Evolutionary conservation across 106 monocot genomes (phyloP), one percentile per base, ranked within the genome.

Genomic region (Dendrobium nobile): DNA sequence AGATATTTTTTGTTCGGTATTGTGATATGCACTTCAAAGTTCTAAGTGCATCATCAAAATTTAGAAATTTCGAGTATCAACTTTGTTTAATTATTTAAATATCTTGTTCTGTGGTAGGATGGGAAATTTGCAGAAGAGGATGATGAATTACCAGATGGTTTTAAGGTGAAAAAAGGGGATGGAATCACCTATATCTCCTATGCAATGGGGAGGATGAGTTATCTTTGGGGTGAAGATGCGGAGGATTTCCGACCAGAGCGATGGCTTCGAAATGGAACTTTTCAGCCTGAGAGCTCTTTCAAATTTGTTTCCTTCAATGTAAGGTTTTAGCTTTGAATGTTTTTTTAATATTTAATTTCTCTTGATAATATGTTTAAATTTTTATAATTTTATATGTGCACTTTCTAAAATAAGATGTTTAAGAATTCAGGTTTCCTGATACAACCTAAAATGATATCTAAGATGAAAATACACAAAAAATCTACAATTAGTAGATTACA

Each of bases 221-320:
- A 72, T 72, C 67, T 88, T 17, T 88, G 87, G 87, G 87, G 87
- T 0, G 84, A 88, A 19, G 87, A 88, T 73, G 87, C 87, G 18
- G 87, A 88, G 27, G 84, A 82, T 9, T 88, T 85, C 43, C 31
- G 79, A 18, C 87, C 87, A 0, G 87, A 88, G 77, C 51, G 87
- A 41, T 88, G 87, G 87, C 51, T 88, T 26, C 41, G 85, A 2
- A 81, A 82, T 67, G 85, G 82, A 26, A 20, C 22, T 24, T 88
- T 88, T 72, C 31, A 43, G 20, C 72, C 82, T 13, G 72, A 88
- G 47, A 88, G 87, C 72, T 84, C 78, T n/a, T 88, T 79, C 82
- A 88, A 88, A 42, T 88, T 88, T 45, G 44, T 82, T 0, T 68
- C 87, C 13, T 88, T 88, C 55, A 47, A 84, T 72, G 87, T 84